Evolutionary conservation across 768 basidiomycete species (phyloP).

Genomic region (Sistotremastrum suecicum): DNA sequence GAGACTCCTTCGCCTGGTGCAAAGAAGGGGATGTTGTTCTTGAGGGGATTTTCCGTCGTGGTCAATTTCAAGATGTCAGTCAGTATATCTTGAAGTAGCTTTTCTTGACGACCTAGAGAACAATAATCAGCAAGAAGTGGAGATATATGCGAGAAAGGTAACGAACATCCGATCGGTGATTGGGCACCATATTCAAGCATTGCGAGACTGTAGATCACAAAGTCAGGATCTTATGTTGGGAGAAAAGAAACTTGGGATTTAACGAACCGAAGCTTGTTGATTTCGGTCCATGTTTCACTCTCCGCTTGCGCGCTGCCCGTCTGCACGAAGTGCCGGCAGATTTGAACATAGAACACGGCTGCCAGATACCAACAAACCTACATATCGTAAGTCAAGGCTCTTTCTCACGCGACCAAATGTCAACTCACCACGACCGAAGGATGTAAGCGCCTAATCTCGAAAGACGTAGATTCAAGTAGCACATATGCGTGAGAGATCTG

Average conservation of each 20-base stretch:
- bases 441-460: constrained; percentile 68
- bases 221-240: neutral
- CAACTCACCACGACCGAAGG: constrained; percentile 63
- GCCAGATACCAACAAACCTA: constrained; percentile 89
- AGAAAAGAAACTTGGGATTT: neutral
- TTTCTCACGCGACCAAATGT: neutral
- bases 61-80: constrained; percentile 74
- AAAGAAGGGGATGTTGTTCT: constrained; percentile 50
- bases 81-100: constrained; percentile 71
- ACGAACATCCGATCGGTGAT: constrained; percentile 73
- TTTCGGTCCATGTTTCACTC: constrained; percentile 75
- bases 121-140: neutral
- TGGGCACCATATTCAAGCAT: constrained; percentile 71
- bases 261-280: constrained; percentile 62
- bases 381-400: neutral
- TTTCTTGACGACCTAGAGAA: constrained; percentile 62
- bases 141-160: neutral
- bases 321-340: constrained; percentile 79
- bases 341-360: constrained; percentile 72
- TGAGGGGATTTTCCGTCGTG: constrained; percentile 62
- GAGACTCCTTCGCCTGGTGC: neutral
- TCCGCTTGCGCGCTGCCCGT: constrained; percentile 61
- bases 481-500: constrained; percentile 65
- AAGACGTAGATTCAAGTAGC: constrained; percentile 64
- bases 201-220: constrained; percentile 41